Percentiles rank a stretch among this genome's conserved stretches.
Evolutionary conservation across 164 flowering plant genomes (phyloP).

Genomic region (Piper longum): DNA sequence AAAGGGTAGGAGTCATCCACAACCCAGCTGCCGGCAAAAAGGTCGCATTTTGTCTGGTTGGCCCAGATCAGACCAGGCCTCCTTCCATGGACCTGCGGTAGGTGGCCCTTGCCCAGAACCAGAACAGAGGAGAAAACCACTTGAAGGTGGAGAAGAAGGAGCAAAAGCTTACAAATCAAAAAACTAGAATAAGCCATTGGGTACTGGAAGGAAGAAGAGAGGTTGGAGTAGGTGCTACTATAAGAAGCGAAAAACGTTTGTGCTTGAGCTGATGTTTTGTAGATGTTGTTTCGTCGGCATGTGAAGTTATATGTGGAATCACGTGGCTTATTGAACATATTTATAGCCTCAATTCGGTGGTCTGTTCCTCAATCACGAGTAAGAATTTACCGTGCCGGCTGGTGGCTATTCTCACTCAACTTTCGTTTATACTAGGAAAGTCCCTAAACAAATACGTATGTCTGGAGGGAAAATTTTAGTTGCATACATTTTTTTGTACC

Average conservation of each 20-base stretch:
- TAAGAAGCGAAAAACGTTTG: neutral
- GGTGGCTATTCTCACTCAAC: no score
- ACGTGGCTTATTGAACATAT: neutral
- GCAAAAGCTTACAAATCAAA: neutral
- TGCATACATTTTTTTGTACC: no score
- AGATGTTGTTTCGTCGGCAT: slow-evolving; percentile 1
- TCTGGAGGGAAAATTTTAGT: no score
- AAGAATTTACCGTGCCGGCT: neutral
- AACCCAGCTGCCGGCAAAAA: slow-evolving; percentile 68
- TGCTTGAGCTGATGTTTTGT: no score
- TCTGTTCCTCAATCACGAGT: neutral
- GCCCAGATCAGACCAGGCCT: slow-evolving; percentile 20
- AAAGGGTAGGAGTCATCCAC: slow-evolving; percentile 51
- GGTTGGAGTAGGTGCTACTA: neutral
- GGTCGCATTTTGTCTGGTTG: slow-evolving; percentile 39
- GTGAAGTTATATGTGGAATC: slow-evolving; percentile 5
- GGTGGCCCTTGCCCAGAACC: slow-evolving; percentile 27
- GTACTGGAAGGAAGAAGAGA: slow-evolving; percentile 1
- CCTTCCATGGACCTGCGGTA: slow-evolving; percentile 7
- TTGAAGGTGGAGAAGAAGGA: slow-evolving; percentile 6
- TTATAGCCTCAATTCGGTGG: neutral
- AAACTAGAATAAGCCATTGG: neutral
- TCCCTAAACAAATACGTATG: no score
- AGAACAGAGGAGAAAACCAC: slow-evolving; percentile 25
- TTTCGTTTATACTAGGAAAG: no score